A percentile compares a stretch with the other conserved stretches of the same genome.
phyloP scores from a whole-genome alignment of 2,329 filamentous ascomycete species.

The Capronia epimyces region DNA sequence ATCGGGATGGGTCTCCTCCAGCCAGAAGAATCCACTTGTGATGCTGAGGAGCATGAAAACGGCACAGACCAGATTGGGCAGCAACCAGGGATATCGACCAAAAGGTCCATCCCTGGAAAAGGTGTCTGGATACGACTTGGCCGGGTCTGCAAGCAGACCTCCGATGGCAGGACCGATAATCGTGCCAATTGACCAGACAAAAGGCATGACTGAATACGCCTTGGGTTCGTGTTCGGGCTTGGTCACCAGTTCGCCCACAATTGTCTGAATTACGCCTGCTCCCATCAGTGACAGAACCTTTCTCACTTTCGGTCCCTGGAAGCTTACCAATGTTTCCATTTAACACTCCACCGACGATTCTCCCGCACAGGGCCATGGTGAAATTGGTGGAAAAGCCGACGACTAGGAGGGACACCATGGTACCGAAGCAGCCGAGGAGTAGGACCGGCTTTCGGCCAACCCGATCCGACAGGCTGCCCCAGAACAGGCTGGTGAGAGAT shows the following conservation, averaged over 20 bases:
- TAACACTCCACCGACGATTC: constrained; percentile 71
- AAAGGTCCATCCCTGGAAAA: constrained; percentile 66
- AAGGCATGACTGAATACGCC: constrained; percentile 88
- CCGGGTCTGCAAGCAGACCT: constrained; percentile 76
- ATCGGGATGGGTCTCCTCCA: constrained; percentile 86
- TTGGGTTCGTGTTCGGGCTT: constrained; percentile 81
- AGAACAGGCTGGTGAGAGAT: constrained; percentile 77
- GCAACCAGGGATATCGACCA: constrained; percentile 72
- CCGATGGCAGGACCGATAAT: constrained; percentile 86
- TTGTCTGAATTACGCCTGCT: constrained; percentile 74
- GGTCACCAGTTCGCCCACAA: constrained; percentile 82
- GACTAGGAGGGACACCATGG: constrained; percentile 73
- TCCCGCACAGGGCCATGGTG: constrained; percentile 71
- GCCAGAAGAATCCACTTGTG: constrained; percentile 68
- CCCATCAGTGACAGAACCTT: not conserved
- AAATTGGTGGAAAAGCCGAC: constrained; percentile 80
- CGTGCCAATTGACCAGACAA: constrained; percentile 86
- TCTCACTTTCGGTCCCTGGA: not conserved
- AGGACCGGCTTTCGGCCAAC: constrained; percentile 82
- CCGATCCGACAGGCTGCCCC: constrained; percentile 76
- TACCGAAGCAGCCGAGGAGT: constrained; percentile 73
- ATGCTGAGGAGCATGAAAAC: constrained; percentile 71
- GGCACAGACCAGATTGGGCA: constrained; percentile 84
- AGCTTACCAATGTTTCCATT: constrained; percentile 71
- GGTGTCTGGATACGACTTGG: constrained; percentile 62